Base-by-base conservation (phyloP, 257 asterid species). In the Petrea volubilis region DNA sequence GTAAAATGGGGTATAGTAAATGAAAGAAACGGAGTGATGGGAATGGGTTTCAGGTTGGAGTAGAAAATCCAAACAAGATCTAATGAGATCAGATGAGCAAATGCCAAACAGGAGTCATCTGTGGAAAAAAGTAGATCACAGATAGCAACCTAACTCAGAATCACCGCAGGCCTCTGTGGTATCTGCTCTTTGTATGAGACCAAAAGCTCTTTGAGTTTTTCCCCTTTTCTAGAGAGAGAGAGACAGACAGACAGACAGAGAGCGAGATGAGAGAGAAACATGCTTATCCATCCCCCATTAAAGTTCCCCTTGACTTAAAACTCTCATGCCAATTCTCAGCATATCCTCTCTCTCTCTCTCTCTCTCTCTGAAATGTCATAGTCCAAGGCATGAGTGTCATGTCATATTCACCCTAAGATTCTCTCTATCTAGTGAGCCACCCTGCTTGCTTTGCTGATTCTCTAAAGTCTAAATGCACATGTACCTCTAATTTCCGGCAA, bases 11-110 rank as follows among this genome's bases (percentile, higher is more conserved):
- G 55, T 3, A 0, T 70, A 28, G 50, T 70, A 70, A 60, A 59
- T 70, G 68, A 70, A 43, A 59, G 7, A 18, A 13, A n/a, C 2
- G 4, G 18, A 61, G 17, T 4, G 15, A 27, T n/a, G 3, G 23
- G 68, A 74, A 60, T 58, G 36, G 9, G 31, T 13, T 25, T 56
- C 49, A 60, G 36, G 47, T 34, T 9, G 47, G 53, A 6, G 43
- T 60, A 70, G 83, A 81, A 78, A 76, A 82, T 82, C 86, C 78
- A 82, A 79, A 66, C 60, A 73, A 82, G 84, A 82, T 79, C 82
- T 75, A 69, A 71, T 67, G 13, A 64, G 67, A 78, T 70, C 60
- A 56, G 60, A 68, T 51, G 10, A n/a, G n/a, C n/a, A n/a, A 43
- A 75, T 38, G 53, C 41, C 57, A 67, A 77, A 62, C 29, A 46